These are phyloP conservation scores for Cercospora zeina DNA, from an alignment of 2,329 filamentous ascomycete genomes.

Conservation along the genomic window DNA sequence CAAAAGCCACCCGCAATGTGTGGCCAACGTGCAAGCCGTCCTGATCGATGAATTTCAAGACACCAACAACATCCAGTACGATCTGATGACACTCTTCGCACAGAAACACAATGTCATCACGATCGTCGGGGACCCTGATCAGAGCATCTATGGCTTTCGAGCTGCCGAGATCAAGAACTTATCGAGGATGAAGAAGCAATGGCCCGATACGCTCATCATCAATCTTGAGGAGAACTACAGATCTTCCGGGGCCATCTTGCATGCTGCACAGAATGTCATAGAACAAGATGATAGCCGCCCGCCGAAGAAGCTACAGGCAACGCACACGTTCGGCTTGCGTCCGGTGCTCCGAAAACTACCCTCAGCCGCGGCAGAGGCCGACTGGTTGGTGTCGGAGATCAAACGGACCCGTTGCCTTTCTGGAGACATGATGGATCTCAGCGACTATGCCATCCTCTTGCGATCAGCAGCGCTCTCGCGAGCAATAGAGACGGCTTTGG, in stretches of 20 bases:
- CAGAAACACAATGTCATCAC: conserved; percentile 74
- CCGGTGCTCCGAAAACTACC: conserved; percentile 78
- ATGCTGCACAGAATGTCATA: conserved; percentile 79
- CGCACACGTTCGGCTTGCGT: conserved; percentile 74
- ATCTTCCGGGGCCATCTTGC: conserved; percentile 81
- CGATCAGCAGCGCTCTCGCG: conserved; percentile 79
- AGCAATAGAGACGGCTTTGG: conserved; percentile 80
- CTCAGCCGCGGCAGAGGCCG: conserved; percentile 70
- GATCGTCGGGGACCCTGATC: conserved; percentile 93
- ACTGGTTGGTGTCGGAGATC: conserved; percentile 87
- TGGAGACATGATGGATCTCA: conserved; percentile 68
- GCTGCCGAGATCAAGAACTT: conserved; percentile 91
- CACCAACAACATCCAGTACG: conserved; percentile 92
- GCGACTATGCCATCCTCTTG: conserved; percentile 84
- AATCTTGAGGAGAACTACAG: conserved; percentile 93
- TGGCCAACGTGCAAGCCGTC: conserved; percentile 85
- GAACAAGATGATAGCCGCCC: conserved; percentile 83
- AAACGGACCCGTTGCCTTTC: conserved; percentile 68
- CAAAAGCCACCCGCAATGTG: conserved; percentile 70
- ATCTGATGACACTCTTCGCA: conserved; percentile 86
- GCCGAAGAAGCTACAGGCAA: conserved; percentile 74
- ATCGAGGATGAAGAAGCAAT: conserved; percentile 72
- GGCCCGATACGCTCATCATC: conserved; percentile 75
- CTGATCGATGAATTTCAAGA: conserved; percentile 98
- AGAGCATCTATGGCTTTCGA: conserved; percentile 96